Base-by-base conservation (phyloP, 1,139 yeast species). In the Torulaspora pretoriensis region DNA sequence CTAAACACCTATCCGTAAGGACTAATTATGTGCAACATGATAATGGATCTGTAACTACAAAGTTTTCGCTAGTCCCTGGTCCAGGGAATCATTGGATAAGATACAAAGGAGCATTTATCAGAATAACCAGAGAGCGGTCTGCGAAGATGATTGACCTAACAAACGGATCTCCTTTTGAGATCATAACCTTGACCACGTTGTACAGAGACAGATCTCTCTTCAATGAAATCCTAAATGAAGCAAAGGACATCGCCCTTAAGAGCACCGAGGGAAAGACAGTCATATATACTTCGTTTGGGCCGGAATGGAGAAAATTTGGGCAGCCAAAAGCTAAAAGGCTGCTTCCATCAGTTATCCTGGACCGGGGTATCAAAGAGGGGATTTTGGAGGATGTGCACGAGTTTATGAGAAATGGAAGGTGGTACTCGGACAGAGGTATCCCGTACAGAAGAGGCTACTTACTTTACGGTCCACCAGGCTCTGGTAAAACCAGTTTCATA, bases 231-330 rank as follows among this genome's bases (percentile, higher is more conserved):
- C 71, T 92, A 45, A 75, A 74, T 9, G 98, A 92, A 57, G 97
- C 98, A 6, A 89, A 90, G 57, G 68, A 73, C 36, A 67, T 87
- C 69, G 97, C 97, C 0, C 73, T 89, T 63, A 81, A 80, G 60
- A 77, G 84, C 31, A 83, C 86, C 49, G 96, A 89, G 60, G 98
- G 98, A 8, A 90, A 89, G 60, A 92, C 98, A 0, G 98, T 92
- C 8, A 71, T 92, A 5, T 92, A 78, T 66, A 88, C 96, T 2
- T 85, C 96, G 2, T 90, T 94, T 86, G 98, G 97, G 1, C 96
- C 96, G 10, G 99, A 92, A 61, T 92, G 99, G 99, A 74, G 98
- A 56, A 96, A 96, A 2, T 92, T 92, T 70, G 99, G 99, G 1
- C 94, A 85, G 61, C 97, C 99, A 1, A 75, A 97, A 53, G 83